Base-by-base conservation (phyloP, 306 rosid species). In the Pyrus communis region DNA sequence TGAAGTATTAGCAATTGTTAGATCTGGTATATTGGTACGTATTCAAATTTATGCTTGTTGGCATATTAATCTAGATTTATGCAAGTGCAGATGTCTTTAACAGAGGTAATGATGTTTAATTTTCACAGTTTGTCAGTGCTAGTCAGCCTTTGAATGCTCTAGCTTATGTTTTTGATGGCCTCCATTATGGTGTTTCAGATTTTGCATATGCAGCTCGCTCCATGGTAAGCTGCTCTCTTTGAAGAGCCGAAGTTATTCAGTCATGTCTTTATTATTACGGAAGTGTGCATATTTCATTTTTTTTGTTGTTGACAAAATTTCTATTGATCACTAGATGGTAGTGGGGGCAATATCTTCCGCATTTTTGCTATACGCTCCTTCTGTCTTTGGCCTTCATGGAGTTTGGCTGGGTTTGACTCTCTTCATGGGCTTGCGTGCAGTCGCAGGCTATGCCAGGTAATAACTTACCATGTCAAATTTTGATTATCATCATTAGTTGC, bases 101-200 rank as follows among this genome's bases (percentile, higher is more conserved):
- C 67, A 40, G 38, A 54, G 54, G 30, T 78, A 82, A 51, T 73
- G 55, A 28, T 74, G 70, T 75, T 49, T 75, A 69, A 77, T 52
- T 57, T 86, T 35, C 64, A 76, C 86, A 92, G 97, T 90, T 87
- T 80, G 93, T 91, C 27, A 88, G 97, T 84, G 97, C 92, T 75
- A 90, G 96, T 82, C 99, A 95, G 82, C 99, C 99, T 73, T 83
- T 95, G 80, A 93, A 85, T 80, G 86, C 98, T 72, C 81, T 93
- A 61, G 97, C 98, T 61, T 93, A 88, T 83, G 83, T 90, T 79
- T 91, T 93, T 69, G 97, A 93, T 67, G 98, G 98, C 65, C 97
- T 93, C 78, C 98, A 93, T 76, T 93, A 75, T 73, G 98, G 98
- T 57, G 88, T 88, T 85, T 93, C 97, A 75, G 98, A 95, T 91